A percentile compares a stretch with the other conserved stretches of the same genome.
phyloP scores from a whole-genome alignment of 1,284 basidiomycete genomes.

The Cutaneotrichosporon dermatis region DNA sequence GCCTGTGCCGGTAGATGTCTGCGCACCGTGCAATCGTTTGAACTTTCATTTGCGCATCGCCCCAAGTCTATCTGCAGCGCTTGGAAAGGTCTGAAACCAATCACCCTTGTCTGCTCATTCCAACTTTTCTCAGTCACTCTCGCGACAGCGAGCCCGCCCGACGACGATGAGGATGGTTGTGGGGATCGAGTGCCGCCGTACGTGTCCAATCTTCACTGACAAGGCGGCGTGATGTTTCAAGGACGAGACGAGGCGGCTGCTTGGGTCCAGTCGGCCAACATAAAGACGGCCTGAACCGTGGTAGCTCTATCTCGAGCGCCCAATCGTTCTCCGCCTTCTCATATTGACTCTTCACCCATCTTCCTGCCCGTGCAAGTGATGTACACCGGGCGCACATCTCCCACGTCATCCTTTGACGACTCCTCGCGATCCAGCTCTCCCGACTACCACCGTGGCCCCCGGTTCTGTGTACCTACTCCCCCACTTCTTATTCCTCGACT shows the following conservation, averaged over 20 bases:
- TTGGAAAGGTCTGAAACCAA: slow-evolving; percentile 1
- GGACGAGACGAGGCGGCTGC: too few species aligned
- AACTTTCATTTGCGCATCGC: not conserved
- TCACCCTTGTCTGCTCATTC: not conserved
- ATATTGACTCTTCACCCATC: not conserved
- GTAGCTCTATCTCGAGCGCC: not conserved
- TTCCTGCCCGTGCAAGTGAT: not conserved
- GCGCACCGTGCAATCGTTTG: too few species aligned
- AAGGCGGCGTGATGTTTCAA: too few species aligned
- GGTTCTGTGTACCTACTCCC: not conserved
- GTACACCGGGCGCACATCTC: not conserved
- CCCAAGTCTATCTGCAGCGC: not conserved
- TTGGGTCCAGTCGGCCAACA: too few species aligned
- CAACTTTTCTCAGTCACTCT: not conserved
- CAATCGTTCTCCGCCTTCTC: not conserved
- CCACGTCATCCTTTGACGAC: not conserved
- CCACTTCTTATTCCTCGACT: not conserved
- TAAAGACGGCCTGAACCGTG: too few species aligned
- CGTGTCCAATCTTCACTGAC: not conserved
- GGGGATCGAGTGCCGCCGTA: not conserved
- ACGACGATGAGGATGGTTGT: too few species aligned
- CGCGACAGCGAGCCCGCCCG: not conserved
- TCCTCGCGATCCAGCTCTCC: not conserved
- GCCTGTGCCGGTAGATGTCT: too few species aligned
- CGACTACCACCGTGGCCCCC: not conserved